Evolutionary conservation across 805 yeast genomes (phyloP).

Genomic region (Sugiyamaella marilandica): DNA sequence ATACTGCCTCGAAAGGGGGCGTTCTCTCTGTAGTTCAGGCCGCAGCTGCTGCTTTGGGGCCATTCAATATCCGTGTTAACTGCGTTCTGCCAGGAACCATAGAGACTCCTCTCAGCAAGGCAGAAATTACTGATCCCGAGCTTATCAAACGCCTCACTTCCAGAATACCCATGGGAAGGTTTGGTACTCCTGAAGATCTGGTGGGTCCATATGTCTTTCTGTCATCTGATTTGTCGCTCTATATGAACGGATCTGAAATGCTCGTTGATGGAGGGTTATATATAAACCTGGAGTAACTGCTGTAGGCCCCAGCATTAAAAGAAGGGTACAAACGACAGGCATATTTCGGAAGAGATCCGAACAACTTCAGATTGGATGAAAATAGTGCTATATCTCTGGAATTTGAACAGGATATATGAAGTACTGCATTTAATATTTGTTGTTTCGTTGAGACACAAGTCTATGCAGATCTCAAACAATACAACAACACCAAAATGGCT

Average conservation of each 20-base stretch:
- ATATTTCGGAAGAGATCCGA: too few species aligned
- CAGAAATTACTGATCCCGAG: conserved; percentile 33
- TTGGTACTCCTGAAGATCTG: conserved; percentile 24
- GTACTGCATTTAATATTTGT: too few species aligned
- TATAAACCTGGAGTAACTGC: conserved; percentile 12
- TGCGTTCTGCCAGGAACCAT: conserved; percentile 17
- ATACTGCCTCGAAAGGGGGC: conserved; percentile 27
- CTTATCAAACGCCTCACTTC: conserved; percentile 37
- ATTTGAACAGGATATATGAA: too few species aligned
- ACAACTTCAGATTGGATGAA: too few species aligned
- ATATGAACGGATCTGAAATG: conserved; percentile 14
- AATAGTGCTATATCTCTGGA: too few species aligned
- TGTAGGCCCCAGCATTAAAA: too few species aligned
- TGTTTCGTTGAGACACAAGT: too few species aligned
- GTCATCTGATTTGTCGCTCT: conserved; percentile 16
- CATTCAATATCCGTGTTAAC: conserved; percentile 15
- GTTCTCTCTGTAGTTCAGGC: conserved; percentile 18
- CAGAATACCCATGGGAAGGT: conserved; percentile 20
- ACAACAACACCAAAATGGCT: too few species aligned
- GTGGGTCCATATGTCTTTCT: conserved; percentile 26
- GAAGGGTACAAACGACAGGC: too few species aligned
- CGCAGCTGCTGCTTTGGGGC: conserved; percentile 17
- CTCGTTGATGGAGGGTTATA: conserved; percentile 18
- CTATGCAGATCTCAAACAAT: too few species aligned
- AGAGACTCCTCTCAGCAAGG: conserved; percentile 13